Evolutionary conservation across 1,284 basidiomycete genomes (phyloP).

Genomic region (Wolfiporia cocos): DNA sequence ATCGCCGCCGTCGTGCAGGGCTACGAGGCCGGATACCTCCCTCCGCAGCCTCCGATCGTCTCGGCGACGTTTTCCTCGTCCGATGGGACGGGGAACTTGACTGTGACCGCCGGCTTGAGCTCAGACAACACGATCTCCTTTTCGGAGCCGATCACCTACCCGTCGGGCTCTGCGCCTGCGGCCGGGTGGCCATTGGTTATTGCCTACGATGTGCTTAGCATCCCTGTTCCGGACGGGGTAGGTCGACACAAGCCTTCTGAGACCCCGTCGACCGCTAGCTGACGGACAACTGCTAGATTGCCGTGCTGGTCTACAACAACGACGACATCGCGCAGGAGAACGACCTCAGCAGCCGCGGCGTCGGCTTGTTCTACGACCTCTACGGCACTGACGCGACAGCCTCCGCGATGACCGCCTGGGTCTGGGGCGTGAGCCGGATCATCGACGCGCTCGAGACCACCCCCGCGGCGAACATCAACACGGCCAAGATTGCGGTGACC

Average conservation of each 20-base stretch:
- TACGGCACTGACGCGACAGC: conserved; percentile 40
- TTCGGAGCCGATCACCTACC: conserved; percentile 34
- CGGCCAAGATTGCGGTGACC: conserved; percentile 41
- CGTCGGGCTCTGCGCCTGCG: conserved; percentile 35
- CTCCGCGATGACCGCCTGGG: conserved; percentile 48
- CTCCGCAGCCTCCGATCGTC: conserved; percentile 34
- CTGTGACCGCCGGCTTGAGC: conserved; percentile 33
- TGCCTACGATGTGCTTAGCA: conserved; percentile 40
- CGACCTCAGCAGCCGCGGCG: conserved; percentile 36
- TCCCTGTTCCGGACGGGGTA: conserved; percentile 40
- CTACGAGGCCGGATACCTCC: conserved; percentile 43
- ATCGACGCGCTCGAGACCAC: conserved; percentile 46
- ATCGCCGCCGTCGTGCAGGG: conserved; percentile 39
- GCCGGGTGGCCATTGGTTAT: conserved; percentile 43
- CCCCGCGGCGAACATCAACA: conserved; percentile 37
- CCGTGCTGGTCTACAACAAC: conserved; percentile 44
- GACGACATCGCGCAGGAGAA: conserved; percentile 42
- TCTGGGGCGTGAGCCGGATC: conserved; percentile 49
- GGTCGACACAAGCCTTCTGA: conserved; percentile 7
- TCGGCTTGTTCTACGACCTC: conserved; percentile 48
- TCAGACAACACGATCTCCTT: conserved; percentile 40
- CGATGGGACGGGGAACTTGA: conserved; percentile 31
- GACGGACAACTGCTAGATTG: conserved; percentile 26
- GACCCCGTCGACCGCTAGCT: not conserved
- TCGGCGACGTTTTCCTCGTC: conserved; percentile 32